Base-by-base conservation (phyloP, 1,284 basidiomycete species). In the Amylostereum areolatum region DNA sequence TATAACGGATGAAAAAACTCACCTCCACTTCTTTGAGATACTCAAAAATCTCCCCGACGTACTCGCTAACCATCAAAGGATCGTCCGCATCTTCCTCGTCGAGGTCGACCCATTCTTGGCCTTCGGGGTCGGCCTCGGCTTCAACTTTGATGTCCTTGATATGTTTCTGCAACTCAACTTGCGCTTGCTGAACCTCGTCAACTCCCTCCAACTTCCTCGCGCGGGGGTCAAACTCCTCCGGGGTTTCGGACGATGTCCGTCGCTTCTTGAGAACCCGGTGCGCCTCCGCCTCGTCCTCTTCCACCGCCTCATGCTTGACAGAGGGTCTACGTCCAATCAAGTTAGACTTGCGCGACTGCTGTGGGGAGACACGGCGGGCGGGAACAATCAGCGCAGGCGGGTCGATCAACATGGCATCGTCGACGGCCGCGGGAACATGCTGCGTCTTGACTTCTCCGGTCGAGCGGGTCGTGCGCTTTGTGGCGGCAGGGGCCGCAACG, bases 31-130 rank as follows among this genome's bases (percentile, higher is more conserved):
- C 70, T 65, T 89, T 88, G 72, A 98, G 81, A 72, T 99, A 98
- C 46, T 87, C 73, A 69, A 97, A 97, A 52, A 98, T 96, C 55
- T 98, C 97, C 28, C 78, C 75, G 48, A 97, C 95, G 64, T 99
- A 99, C 70, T 98, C 93, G 69, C 85, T 89, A 53, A 97, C 95
- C 95, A 98, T 98, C 52, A 91, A 71, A 11, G 95, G 95, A 65
- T 99, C 96, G 51, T 94, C 92, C n/a, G 71, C 78, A 63, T 99
- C 96, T 50, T 94, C 95, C 3, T 83, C 86, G 60, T 98, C 96
- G 18, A 98, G 77, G 63, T 98, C 94, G 32, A 89, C 86, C 93
- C 87, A 89, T 25, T 73, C 63, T n/a, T 75, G 70, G 24, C 73
- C 71, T 42, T 83, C 69, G 3, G 82, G 80, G 53, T 86, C 81